Percentiles rank a stretch among this genome's conserved stretches.
Conservation (phyloP, 2,329 filamentous ascomycete genomes). For the Pseudopyricularia cyperi region DNA sequence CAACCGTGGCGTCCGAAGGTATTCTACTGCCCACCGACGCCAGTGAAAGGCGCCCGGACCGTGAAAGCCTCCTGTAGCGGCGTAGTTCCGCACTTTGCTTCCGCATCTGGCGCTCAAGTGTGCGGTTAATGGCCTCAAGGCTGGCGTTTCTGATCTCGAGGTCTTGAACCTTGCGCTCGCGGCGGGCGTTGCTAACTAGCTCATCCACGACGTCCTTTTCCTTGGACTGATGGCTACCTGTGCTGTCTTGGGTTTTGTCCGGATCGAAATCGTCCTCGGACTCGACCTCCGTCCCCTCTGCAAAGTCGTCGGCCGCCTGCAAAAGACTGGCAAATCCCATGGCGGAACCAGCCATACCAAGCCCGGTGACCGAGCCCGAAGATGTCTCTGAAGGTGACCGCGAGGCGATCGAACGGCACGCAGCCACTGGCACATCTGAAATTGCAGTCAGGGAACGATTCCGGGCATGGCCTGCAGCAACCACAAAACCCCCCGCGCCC, state of each 20-base stretch:
- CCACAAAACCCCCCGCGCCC: background rate
- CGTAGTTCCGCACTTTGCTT: slow-evolving; percentile 85
- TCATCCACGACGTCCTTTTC: slow-evolving; percentile 49
- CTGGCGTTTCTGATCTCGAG: slow-evolving; percentile 95
- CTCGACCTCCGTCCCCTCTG: slow-evolving; percentile 6
- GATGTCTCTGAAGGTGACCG: background rate
- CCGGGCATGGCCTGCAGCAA: background rate
- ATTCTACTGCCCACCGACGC: slow-evolving; percentile 30
- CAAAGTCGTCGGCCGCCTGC: slow-evolving; percentile 40
- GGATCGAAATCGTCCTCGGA: slow-evolving; percentile 14
- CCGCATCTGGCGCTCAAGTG: slow-evolving; percentile 77
- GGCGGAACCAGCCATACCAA: background rate
- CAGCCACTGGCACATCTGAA: background rate
- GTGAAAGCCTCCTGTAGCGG: slow-evolving; percentile 72
- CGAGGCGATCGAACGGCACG: background rate
- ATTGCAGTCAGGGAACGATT: background rate
- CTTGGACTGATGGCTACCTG: slow-evolving; percentile 44
- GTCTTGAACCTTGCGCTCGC: slow-evolving; percentile 90
- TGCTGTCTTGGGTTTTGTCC: slow-evolving; percentile 17
- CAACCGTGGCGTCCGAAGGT: slow-evolving; percentile 27
- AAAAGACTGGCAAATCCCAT: slow-evolving; percentile 39
- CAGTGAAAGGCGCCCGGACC: slow-evolving; percentile 61
- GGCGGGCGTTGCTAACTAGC: slow-evolving; percentile 72
- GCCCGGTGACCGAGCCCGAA: background rate
- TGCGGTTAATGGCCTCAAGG: slow-evolving; percentile 86